Evolutionary conservation across 768 basidiomycete genomes (phyloP).

Genomic region (Leccinum subtestaceum): DNA sequence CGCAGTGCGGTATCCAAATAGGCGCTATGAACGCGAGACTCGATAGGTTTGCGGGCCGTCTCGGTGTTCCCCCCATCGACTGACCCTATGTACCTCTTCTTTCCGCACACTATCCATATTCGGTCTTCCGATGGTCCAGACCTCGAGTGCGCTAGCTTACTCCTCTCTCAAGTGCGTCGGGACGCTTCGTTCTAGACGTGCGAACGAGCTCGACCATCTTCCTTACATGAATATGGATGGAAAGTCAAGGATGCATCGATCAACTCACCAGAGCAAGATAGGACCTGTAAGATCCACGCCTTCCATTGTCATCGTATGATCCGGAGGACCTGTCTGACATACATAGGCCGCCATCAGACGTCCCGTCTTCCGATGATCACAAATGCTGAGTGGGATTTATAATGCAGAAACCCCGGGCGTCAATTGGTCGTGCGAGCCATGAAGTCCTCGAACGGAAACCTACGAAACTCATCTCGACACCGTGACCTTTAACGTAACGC

Average conservation of each 20-base stretch:
- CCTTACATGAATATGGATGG: background rate
- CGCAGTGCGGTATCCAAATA: background rate
- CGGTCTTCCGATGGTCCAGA: background rate
- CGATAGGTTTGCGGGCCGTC: background rate
- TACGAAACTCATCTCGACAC: background rate
- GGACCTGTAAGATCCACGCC: slow-evolving; percentile 10
- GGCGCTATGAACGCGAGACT: slow-evolving; percentile 18
- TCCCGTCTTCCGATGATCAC: no score
- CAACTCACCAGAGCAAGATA: background rate
- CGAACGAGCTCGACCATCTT: slow-evolving; percentile 3
- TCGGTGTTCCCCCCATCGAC: background rate
- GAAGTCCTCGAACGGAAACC: background rate
- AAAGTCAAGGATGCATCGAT: background rate
- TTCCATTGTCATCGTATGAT: slow-evolving; percentile 12
- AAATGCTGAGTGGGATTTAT: background rate
- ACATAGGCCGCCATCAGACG: background rate
- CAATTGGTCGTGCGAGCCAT: background rate
- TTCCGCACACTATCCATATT: background rate
- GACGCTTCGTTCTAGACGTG: background rate
- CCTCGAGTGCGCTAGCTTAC: background rate
- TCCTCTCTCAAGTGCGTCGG: background rate
- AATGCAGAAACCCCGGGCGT: background rate
- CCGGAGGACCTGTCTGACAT: background rate
- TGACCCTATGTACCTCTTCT: background rate
- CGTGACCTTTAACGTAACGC: background rate